phyloP scores from a whole-genome alignment of 2,329 filamentous ascomycete species.

The Xylariaceae sp. region DNA sequence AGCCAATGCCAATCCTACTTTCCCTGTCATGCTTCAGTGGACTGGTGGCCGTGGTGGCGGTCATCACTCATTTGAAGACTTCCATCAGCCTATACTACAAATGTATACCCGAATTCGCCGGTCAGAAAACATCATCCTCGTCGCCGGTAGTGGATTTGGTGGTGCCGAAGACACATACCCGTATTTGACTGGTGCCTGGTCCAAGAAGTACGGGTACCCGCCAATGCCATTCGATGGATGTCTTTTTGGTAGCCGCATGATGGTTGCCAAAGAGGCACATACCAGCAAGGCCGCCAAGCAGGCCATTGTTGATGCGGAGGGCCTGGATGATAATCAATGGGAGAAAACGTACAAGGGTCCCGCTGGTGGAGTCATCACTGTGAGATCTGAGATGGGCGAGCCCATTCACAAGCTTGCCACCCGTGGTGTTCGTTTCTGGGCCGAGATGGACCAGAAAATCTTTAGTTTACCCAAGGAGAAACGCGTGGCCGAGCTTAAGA shows the following conservation, averaged over 20 bases:
- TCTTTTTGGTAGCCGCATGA: conserved; percentile 87
- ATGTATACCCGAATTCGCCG: conserved; percentile 89
- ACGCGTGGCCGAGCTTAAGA: conserved; percentile 80
- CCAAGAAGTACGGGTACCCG: conserved; percentile 79
- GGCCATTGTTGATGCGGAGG: conserved; percentile 81
- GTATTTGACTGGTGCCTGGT: conserved; percentile 86
- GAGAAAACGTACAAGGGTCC: conserved; percentile 90
- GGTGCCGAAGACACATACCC: conserved; percentile 87
- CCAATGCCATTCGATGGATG: conserved; percentile 93
- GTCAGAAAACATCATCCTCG: conserved; percentile 79
- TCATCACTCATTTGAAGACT: conserved; percentile 93
- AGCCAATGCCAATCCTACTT: conserved; percentile 86
- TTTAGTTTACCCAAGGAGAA: conserved; percentile 96
- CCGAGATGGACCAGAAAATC: conserved; percentile 98
- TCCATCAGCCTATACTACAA: conserved; percentile 84
- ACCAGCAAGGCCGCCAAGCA: conserved; percentile 85
- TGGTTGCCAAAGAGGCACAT: conserved; percentile 89
- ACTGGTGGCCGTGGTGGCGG: conserved; percentile 91
- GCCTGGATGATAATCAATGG: conserved; percentile 79
- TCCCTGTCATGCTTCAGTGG: conserved; percentile 93
- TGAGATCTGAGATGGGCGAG: conserved; percentile 98
- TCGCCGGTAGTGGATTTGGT: conserved; percentile 90
- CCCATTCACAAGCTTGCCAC: conserved; percentile 98
- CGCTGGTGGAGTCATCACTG: conserved; percentile 90
- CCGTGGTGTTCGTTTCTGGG: conserved; percentile 93